Percentiles rank a stretch among this genome's conserved stretches.
Conservation (phyloP, 2,329 filamentous ascomycete genomes). For the Botrytis aclada region DNA sequence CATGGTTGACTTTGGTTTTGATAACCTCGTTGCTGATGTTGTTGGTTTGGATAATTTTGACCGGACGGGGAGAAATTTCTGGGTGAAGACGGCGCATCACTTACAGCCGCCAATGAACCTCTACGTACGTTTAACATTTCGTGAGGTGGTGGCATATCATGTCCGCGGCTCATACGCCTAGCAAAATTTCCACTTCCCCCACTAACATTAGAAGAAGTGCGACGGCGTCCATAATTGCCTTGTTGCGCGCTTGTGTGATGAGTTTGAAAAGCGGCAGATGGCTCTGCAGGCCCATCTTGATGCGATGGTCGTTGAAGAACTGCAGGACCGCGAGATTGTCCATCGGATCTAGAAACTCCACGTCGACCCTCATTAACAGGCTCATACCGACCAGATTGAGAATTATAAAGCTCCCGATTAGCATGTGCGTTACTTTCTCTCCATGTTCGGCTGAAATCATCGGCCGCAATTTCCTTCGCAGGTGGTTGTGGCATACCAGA, state of each 20-base stretch:
- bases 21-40: constrained; percentile 20
- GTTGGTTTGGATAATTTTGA: constrained; percentile 31
- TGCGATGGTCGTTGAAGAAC: constrained; percentile 70
- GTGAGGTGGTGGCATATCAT: constrained; percentile 36
- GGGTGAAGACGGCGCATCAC: constrained; percentile 51
- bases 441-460: constrained; percentile 89
- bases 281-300: constrained; percentile 71
- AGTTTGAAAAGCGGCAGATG: constrained; percentile 83
- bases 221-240: constrained; percentile 67
- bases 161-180: constrained; percentile 37
- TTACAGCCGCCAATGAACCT: constrained; percentile 49
- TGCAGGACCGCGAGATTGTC: constrained; percentile 67
- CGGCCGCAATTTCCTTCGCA: constrained; percentile 83
- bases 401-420: constrained; percentile 83
- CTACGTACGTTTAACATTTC: constrained; percentile 45
- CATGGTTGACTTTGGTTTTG: constrained; percentile 38
- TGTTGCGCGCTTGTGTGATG: constrained; percentile 64
- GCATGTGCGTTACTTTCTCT: constrained; percentile 63
- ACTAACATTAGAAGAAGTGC: constrained; percentile 88
- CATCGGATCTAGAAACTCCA: constrained; percentile 62
- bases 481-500: constrained; percentile 53
- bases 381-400: constrained; percentile 91
- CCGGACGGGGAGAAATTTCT: constrained; percentile 39
- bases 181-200: constrained; percentile 74
- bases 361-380: constrained; percentile 75